Evolutionary conservation across 345 rosid species (phyloP).

Genomic region (Boechera retrofracta): DNA sequence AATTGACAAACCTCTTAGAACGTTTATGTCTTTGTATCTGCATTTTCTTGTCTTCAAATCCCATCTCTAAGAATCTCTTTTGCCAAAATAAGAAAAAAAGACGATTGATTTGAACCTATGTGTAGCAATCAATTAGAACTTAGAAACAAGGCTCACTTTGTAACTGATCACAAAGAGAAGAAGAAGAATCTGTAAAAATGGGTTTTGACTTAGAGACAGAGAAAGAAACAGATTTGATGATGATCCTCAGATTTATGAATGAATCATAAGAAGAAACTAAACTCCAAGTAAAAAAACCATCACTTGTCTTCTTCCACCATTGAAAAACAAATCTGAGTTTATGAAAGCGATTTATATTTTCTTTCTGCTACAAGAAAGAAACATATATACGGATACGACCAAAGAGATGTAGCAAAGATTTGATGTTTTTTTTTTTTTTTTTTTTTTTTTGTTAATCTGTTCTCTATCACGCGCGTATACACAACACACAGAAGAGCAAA

Average conservation of each 20-base stretch:
- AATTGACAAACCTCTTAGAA: slow-evolving; percentile 77
- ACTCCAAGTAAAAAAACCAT: slow-evolving; percentile 34
- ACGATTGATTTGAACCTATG: not conserved
- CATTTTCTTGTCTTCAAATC: slow-evolving; percentile 59
- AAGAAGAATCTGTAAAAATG: slow-evolving; percentile 15
- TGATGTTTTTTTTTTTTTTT: slow-evolving; percentile 27
- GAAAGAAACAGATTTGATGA: slow-evolving; percentile 22
- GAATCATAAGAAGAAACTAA: slow-evolving; percentile 31
- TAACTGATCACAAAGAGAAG: slow-evolving; percentile 32
- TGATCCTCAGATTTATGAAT: slow-evolving; percentile 10
- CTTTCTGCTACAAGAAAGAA: slow-evolving; percentile 21
- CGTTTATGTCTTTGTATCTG: slow-evolving; percentile 67
- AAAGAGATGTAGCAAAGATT: slow-evolving; percentile 48
- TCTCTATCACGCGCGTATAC: slow-evolving; percentile 29
- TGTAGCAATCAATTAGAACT: not conserved
- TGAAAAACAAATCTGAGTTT: slow-evolving; percentile 42
- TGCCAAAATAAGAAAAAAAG: not conserved
- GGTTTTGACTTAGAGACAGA: slow-evolving; percentile 35
- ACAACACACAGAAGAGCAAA: not conserved
- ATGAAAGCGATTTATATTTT: slow-evolving; percentile 35
- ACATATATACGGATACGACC: slow-evolving; percentile 45
- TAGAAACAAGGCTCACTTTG: slow-evolving; percentile 30
- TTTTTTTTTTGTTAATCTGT: not conserved
- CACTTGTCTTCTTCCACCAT: slow-evolving; percentile 47
- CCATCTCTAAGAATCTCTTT: slow-evolving; percentile 51